phyloP scores from a whole-genome alignment of 2,329 filamentous ascomycete species.

The Xylariaceae sp. region DNA sequence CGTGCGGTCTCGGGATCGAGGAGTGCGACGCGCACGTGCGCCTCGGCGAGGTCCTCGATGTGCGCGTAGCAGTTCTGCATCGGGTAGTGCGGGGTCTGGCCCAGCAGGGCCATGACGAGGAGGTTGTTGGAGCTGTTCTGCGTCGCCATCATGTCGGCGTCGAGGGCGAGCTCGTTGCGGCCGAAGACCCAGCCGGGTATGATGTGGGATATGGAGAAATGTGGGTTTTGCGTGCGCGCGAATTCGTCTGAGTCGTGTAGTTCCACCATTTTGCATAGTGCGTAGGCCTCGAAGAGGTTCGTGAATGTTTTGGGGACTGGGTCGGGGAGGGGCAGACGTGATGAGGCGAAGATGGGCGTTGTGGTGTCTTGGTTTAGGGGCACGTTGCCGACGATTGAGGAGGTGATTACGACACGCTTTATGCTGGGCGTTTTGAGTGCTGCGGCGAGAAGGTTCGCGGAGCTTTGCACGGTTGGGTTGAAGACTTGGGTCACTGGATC shows the following conservation, averaged over 20 bases:
- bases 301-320: slow-evolving; percentile 18
- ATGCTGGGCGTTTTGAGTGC: slow-evolving; percentile 24
- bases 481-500: slow-evolving; percentile 22
- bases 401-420: slow-evolving; percentile 26
- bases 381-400: slow-evolving; percentile 25
- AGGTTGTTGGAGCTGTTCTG: slow-evolving; percentile 30
- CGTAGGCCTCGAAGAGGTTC: slow-evolving; percentile 21
- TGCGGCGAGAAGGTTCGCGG: slow-evolving; percentile 17
- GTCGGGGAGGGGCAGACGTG: slow-evolving; percentile 21
- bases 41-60: slow-evolving; percentile 25
- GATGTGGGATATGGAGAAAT: slow-evolving; percentile 27
- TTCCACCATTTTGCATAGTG: slow-evolving; percentile 22
- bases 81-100: slow-evolving; percentile 19
- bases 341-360: slow-evolving; percentile 16
- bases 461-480: slow-evolving; percentile 22
- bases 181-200: slow-evolving; percentile 29
- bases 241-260: slow-evolving; percentile 24
- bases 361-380: slow-evolving; percentile 7
- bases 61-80: slow-evolving; percentile 20
- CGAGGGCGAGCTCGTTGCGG: slow-evolving; percentile 26
- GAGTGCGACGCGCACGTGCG: slow-evolving; percentile 21
- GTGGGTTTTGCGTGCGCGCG: slow-evolving; percentile 17
- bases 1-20: slow-evolving; percentile 10
- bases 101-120: slow-evolving; percentile 22
- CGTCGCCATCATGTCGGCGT: slow-evolving; percentile 22